phyloP scores from a whole-genome alignment of 768 basidiomycete genomes.

The Suillus cothurnatus region DNA sequence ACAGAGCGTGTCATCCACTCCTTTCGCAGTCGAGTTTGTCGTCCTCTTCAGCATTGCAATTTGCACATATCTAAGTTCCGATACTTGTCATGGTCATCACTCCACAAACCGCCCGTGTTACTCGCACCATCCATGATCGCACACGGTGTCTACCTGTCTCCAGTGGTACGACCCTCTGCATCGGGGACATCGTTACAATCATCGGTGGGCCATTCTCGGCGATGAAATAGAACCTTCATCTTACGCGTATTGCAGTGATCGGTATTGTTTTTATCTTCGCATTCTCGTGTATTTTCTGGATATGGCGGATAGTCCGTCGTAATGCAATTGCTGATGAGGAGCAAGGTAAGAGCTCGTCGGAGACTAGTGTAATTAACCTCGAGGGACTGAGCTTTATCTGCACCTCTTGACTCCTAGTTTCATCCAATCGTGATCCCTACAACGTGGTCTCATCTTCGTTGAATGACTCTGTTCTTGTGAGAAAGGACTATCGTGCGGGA shows the following conservation, averaged over 20 bases:
- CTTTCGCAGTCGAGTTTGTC: slow-evolving; percentile 3
- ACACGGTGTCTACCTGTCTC: slow-evolving; percentile 18
- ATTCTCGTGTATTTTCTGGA: neutral
- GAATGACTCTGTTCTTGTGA: slow-evolving; percentile 8
- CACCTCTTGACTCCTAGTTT: neutral
- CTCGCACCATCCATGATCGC: neutral
- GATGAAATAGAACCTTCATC: neutral
- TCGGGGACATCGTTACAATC: slow-evolving; percentile 27
- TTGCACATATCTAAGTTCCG: neutral
- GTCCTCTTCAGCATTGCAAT: neutral
- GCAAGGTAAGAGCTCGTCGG: neutral
- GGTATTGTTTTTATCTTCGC: neutral
- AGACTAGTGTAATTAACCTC: neutral
- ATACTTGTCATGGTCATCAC: neutral
- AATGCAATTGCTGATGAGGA: neutral
- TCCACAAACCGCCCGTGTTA: neutral
- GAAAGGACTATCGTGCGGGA: slow-evolving; percentile 6
- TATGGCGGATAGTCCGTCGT: neutral
- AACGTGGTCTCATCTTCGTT: neutral
- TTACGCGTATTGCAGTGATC: neutral
- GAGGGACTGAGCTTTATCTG: neutral
- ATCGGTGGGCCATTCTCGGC: slow-evolving; percentile 17
- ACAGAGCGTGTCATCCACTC: slow-evolving; percentile 4
- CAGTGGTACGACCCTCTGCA: slow-evolving; percentile 17
- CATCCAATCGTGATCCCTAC: slow-evolving; percentile 11